Base-by-base conservation (phyloP, 1,284 basidiomycete genomes). In the Sporisorium exsertum region DNA sequence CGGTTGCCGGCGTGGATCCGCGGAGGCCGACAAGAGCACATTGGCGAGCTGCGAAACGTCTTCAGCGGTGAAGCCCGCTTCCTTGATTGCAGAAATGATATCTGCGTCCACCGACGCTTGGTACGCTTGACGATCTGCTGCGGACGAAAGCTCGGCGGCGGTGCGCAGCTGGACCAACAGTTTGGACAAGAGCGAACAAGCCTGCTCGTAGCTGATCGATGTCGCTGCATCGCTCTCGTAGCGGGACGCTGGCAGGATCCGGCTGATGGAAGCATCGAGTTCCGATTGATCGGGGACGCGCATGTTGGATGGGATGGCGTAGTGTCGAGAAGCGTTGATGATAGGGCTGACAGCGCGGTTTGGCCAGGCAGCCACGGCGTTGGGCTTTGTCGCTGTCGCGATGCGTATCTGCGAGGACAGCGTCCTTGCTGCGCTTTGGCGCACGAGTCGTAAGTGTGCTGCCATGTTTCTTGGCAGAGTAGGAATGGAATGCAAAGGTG, bases 1-100 rank as follows among this genome's bases (percentile, higher is more conserved):
- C n/a, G 75, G 75, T 40, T 73, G 70, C 26, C 75, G 62, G 27
- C 75, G 65, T 10, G 75, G 75, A 52, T 77, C 75, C 1, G 54
- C 56, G 10, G 75, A 77, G 6, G 60, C 51, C 12, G 59, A 40
- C 7, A 77, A 55, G 0, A 77, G 66, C 37, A 52, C 18, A 26
- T 53, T 73, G 58, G 66, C 75, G n/a, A 77, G 66, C 15, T 52
- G 26, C 7, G 64, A 64, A 18, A 77, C 29, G 13, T 72, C 60
- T 24, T 56, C 33, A 2, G 75, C 59, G 12, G n/a, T 26, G 9
- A 16, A 37, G 2, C 67, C 64, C 26, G 43, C 63, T 8, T 50
- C 51, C 20, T 54, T 35, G 9, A 58, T 40, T 2, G 12, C 9
- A 4, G 60, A 13, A 32, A 64, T 57, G 57, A 77, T 63, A 9